A percentile compares a stretch with the other conserved stretches of the same genome.
These are phyloP conservation scores for Microcyclospora tardicrescens DNA, from an alignment of 2,329 filamentous ascomycete species.

Conservation along the genomic window DNA sequence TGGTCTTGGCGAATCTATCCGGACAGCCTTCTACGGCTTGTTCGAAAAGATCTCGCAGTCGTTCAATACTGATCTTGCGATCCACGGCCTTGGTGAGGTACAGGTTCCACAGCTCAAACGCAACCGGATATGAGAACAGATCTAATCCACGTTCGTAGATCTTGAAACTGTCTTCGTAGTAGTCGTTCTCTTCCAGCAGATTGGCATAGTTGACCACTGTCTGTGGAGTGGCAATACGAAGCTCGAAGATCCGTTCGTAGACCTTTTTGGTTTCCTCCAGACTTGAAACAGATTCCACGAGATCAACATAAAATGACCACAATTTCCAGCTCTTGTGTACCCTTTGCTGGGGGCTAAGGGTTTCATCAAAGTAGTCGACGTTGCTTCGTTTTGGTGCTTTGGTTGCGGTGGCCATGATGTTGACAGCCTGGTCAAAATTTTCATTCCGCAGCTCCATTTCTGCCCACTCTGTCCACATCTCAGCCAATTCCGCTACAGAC, in stretches of 20 bases:
- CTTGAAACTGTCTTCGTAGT: slow-evolving; percentile 97
- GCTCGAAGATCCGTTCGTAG: slow-evolving; percentile 95
- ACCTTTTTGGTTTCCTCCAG: slow-evolving; percentile 86
- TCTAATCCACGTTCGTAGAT: slow-evolving; percentile 90
- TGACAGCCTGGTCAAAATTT: slow-evolving; percentile 87
- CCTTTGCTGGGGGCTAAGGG: slow-evolving; percentile 80
- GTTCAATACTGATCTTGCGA: slow-evolving; percentile 88
- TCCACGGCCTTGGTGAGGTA: slow-evolving; percentile 96
- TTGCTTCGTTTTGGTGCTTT: slow-evolving; percentile 95
- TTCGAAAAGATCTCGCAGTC: slow-evolving; percentile 88
- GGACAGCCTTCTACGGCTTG: slow-evolving; percentile 92
- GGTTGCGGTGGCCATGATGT: slow-evolving; percentile 93
- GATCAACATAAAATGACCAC: slow-evolving; percentile 98
- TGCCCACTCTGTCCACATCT: slow-evolving; percentile 99
- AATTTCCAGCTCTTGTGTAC: slow-evolving; percentile 99
- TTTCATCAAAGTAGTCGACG: slow-evolving; percentile 98
- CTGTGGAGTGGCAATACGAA: slow-evolving; percentile 93
- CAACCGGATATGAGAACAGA: slow-evolving; percentile 96
- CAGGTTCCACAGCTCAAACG: slow-evolving; percentile 96
- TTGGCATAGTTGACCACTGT: slow-evolving; percentile 98
- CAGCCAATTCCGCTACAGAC: slow-evolving; percentile 87
- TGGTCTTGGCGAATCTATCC: slow-evolving; percentile 85
- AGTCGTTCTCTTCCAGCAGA: slow-evolving; percentile 82
- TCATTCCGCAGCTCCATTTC: slow-evolving; percentile 95
- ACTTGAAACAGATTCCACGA: slow-evolving; percentile 86